A percentile compares a stretch with the other conserved stretches of the same genome.
Conservation (phyloP, 257 asterid species). For the Capsicum baccatum region DNA sequence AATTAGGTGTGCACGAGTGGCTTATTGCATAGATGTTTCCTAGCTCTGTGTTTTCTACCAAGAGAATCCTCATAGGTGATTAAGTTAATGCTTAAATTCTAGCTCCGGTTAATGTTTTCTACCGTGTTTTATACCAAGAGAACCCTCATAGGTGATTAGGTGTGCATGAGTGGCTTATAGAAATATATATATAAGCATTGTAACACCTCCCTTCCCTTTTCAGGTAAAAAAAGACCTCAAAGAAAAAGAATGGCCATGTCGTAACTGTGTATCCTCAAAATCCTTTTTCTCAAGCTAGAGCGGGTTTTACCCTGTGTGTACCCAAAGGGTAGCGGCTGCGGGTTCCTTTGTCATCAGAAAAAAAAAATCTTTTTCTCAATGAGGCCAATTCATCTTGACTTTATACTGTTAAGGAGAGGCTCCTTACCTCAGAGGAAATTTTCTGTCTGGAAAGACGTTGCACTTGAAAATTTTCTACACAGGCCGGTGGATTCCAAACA, state of each 20-base stretch:
- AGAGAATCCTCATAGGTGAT: no score
- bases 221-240: not conserved
- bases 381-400: not conserved
- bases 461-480: conserved; percentile 51
- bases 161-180: no score
- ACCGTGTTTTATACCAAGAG: no score
- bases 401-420: conserved; percentile 16
- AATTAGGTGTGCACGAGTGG: no score
- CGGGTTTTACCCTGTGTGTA: no score
- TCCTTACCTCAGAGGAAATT: conserved; percentile 75
- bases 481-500: conserved; percentile 89
- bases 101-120: no score
- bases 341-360: no score
- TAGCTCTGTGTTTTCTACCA: no score
- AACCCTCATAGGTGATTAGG: no score
- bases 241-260: conserved; percentile 1
- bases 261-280: conserved; percentile 4
- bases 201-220: not conserved
- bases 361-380: not conserved
- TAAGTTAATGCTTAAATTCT: no score
- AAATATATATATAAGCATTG: not conserved
- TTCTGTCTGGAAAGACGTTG: conserved; percentile 52
- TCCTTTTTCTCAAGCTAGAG: not conserved
- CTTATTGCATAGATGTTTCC: no score
- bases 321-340: no score